Evolutionary conservation across 2,329 filamentous ascomycete species (phyloP).

Genomic region (Apiospora kogelbergensis): DNA sequence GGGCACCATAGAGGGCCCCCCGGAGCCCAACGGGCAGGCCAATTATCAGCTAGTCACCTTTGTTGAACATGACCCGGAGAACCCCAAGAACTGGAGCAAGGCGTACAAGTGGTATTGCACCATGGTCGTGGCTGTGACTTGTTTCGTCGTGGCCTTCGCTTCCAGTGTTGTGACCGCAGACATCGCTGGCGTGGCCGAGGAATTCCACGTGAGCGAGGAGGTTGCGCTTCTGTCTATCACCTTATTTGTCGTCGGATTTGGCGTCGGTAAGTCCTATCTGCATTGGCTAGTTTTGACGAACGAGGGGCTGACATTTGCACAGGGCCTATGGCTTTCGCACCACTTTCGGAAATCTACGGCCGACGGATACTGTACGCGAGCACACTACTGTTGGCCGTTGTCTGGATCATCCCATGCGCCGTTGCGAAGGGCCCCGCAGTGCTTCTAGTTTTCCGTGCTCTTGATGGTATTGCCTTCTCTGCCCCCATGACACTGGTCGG

Average conservation of each 20-base stretch:
- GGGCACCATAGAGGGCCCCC: slow-evolving; percentile 58
- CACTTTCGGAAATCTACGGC: slow-evolving; percentile 73
- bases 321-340: slow-evolving; percentile 78
- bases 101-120: slow-evolving; percentile 76
- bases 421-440: slow-evolving; percentile 75
- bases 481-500: slow-evolving; percentile 86
- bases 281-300: not conserved
- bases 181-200: slow-evolving; percentile 59
- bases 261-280: slow-evolving; percentile 55
- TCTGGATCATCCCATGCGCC: slow-evolving; percentile 81
- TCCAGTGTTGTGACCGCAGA: slow-evolving; percentile 80
- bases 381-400: slow-evolving; percentile 67
- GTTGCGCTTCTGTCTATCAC: slow-evolving; percentile 71
- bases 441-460: slow-evolving; percentile 71
- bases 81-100: slow-evolving; percentile 85
- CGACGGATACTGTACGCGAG: slow-evolving; percentile 68
- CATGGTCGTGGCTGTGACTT: slow-evolving; percentile 77
- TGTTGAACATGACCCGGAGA: slow-evolving; percentile 67
- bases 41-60: slow-evolving; percentile 62
- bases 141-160: slow-evolving; percentile 71
- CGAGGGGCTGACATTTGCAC: not conserved
- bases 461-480: slow-evolving; percentile 82
- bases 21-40: slow-evolving; percentile 17
- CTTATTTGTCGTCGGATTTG: slow-evolving; percentile 80
- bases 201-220: slow-evolving; percentile 70